Percentiles rank a stretch among this genome's conserved stretches.
Conservation (phyloP, 768 basidiomycete species). For the Hericium rajendrae region DNA sequence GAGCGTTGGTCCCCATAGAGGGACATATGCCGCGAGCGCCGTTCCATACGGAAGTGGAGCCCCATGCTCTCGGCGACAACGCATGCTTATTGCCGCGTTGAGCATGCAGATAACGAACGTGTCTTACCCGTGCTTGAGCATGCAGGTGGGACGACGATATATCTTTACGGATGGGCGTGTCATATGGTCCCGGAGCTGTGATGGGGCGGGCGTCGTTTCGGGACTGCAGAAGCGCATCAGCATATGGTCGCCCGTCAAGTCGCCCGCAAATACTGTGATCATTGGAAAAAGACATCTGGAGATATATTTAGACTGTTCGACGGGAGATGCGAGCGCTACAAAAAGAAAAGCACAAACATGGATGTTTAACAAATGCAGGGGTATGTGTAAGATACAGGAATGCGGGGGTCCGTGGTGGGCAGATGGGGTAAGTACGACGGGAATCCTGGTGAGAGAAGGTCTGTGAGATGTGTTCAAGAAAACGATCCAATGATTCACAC, state of each 20-base stretch:
- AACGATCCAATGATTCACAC: too few relatives aligned
- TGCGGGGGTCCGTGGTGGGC: too few relatives aligned
- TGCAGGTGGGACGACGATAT: background rate
- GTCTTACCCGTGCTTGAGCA: background rate
- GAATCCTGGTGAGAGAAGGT: too few relatives aligned
- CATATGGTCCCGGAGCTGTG: background rate
- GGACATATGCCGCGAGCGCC: background rate
- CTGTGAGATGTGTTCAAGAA: too few relatives aligned
- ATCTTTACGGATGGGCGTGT: background rate
- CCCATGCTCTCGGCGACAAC: background rate
- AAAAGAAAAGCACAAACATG: too few relatives aligned
- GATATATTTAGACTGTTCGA: background rate
- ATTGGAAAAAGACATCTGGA: background rate
- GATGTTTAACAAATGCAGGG: too few relatives aligned
- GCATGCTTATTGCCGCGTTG: too few relatives aligned
- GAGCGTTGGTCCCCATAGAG: too few relatives aligned
- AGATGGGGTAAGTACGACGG: too few relatives aligned
- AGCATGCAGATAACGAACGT: background rate
- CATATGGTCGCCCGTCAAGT: background rate
- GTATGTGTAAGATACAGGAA: too few relatives aligned
- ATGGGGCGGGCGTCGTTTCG: background rate
- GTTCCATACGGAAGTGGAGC: background rate
- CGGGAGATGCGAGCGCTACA: too few relatives aligned
- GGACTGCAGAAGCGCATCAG: background rate
- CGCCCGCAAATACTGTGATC: too few relatives aligned